A percentile compares a stretch with the other conserved stretches of the same genome.
Conservation (phyloP, 805 yeast species). For the Metschnikowia continentalis region DNA sequence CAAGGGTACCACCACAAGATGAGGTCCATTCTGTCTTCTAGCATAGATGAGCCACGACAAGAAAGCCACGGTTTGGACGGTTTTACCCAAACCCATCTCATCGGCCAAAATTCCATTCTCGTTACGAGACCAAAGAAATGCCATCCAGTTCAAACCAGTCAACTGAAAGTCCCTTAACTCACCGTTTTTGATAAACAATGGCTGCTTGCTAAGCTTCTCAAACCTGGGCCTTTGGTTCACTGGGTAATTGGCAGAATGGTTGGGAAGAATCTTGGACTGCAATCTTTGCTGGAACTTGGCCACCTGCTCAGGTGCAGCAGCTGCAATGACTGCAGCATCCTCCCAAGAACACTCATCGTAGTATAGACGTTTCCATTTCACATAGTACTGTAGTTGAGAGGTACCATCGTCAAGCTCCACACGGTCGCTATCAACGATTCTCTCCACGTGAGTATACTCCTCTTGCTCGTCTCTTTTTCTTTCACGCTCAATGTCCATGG, state of each 20-base stretch:
- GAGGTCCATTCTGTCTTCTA: constrained; percentile 96
- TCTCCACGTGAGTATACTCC: constrained; percentile 82
- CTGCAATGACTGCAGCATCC: constrained; percentile 80
- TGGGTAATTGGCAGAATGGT: constrained; percentile 73
- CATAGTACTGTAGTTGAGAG: constrained; percentile 71
- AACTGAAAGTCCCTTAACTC: constrained; percentile 94
- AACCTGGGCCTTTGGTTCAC: constrained; percentile 72
- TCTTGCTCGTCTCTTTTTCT: constrained; percentile 76
- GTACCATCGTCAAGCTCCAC: constrained; percentile 57
- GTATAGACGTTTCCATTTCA: constrained; percentile 90
- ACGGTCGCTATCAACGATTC: constrained; percentile 85
- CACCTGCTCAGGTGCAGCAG: constrained; percentile 78
- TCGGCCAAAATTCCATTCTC: constrained; percentile 97
- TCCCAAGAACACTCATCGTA: constrained; percentile 99
- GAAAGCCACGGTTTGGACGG: constrained; percentile 94
- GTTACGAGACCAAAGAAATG: constrained; percentile 94
- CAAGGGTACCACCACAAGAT: constrained; percentile 90
- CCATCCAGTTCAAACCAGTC: constrained; percentile 99
- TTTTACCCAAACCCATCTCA: constrained; percentile 98
- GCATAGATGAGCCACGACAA: constrained; percentile 93
- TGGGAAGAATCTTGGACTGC: constrained; percentile 81
- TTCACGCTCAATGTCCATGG: constrained; percentile 88
- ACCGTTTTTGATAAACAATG: constrained; percentile 84
- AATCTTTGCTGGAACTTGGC: constrained; percentile 75
- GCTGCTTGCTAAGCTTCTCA: constrained; percentile 83